Base-by-base conservation (phyloP, 2,329 filamentous ascomycete species). In the Leptographium procerum region DNA sequence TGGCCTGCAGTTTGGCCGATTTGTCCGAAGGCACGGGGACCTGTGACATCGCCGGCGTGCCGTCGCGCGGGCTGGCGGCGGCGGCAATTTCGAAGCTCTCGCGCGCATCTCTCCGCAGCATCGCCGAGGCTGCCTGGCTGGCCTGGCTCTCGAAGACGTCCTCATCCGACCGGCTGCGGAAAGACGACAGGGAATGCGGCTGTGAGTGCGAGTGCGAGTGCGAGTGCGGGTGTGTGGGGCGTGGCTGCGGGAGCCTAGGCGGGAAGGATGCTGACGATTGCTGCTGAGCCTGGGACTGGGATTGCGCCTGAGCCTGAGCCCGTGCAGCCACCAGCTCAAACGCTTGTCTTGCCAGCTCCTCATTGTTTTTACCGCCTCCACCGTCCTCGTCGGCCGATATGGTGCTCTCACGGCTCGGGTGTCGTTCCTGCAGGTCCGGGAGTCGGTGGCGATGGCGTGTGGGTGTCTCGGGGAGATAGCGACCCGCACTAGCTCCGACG, bases 391-490 rank as follows among this genome's bases (percentile, higher is more conserved):
- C 79, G 24, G 82, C 86, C 1, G 89, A 94, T 54, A 94, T 91
- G 1, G 89, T 95, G 73, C 88, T 92, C 69, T 95, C 90, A 60
- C 89, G 84, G 69, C 89, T 91, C 70, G 85, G 84, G 56, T 82
- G 82, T 43, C 81, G 77, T 24, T 51, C 48, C 19, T 48, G 67
- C 33, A 53, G 55, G 11, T 50, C 56, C 1, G 62, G 62, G 26
- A 64, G 57, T 1, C 60, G 61, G 19, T 60, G 59, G 5, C 61
- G 62, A 7, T 14, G 45, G 28, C 61, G 69, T 9, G 64, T 69
- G 1, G 78, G 75, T 0, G 77, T 78, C n/a, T 73, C 74, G 7
- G 76, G 73, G 2, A 72, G 67, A 59, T 73, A 73, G n/a, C 74
- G 73, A 54, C 9, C 13, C 67, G 63, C 50, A 48, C 56, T 56